phyloP scores from a whole-genome alignment of 805 yeast genomes.

The Teunomyces lycoperdinae region DNA sequence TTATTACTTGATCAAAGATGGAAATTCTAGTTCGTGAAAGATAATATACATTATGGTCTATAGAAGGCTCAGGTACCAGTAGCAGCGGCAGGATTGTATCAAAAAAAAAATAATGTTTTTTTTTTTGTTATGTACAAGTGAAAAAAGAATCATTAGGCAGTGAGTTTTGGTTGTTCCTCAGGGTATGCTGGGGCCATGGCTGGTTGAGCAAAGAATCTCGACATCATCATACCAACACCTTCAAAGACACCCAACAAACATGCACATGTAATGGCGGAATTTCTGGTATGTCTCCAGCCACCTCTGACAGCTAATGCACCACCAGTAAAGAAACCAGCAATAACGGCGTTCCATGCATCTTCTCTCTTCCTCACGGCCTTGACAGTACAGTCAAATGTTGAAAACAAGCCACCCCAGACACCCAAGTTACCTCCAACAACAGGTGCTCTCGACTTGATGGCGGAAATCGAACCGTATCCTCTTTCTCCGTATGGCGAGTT shows the following conservation, averaged over 20 bases:
- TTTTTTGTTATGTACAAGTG: slow-evolving; percentile 1
- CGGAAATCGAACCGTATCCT: slow-evolving; percentile 81
- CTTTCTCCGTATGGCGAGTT: slow-evolving; percentile 98
- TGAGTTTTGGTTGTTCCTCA: slow-evolving; percentile 36
- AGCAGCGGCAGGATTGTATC: background rate
- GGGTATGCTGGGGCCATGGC: slow-evolving; percentile 45
- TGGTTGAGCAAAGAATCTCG: slow-evolving; percentile 83
- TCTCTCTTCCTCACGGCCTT: slow-evolving; percentile 96
- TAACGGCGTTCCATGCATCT: slow-evolving; percentile 97
- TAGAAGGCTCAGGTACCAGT: background rate
- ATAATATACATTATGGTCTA: slow-evolving; percentile 1
- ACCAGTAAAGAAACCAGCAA: slow-evolving; percentile 97
- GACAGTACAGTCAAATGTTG: slow-evolving; percentile 92
- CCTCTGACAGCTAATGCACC: slow-evolving; percentile 98
- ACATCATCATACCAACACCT: slow-evolving; percentile 97
- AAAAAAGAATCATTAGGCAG: slow-evolving; percentile 24
- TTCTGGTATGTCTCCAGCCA: slow-evolving; percentile 95
- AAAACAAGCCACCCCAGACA: slow-evolving; percentile 98
- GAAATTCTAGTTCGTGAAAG: background rate
- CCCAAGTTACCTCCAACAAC: slow-evolving; percentile 99
- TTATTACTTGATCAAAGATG: background rate
- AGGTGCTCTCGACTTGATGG: slow-evolving; percentile 95
- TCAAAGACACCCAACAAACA: slow-evolving; percentile 94
- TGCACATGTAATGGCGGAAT: slow-evolving; percentile 96
- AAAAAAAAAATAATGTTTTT: background rate